Base-by-base conservation (phyloP, 768 basidiomycete genomes). In the Lentinula lateritia region DNA sequence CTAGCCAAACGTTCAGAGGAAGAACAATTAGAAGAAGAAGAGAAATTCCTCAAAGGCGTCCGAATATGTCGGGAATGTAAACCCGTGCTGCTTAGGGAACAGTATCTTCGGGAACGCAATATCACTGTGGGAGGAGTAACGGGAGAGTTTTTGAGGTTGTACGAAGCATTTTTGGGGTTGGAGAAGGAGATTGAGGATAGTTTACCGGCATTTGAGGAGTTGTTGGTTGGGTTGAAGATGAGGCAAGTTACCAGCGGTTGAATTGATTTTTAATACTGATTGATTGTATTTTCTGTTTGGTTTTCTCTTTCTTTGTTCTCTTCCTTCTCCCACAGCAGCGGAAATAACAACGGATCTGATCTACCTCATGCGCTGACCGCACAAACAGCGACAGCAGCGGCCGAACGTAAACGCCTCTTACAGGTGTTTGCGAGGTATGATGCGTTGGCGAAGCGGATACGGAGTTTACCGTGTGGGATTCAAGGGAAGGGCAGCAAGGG, bases 401-500 rank as follows among this genome's bases (percentile, higher is more conserved):
- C 80, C 2, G 81, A 86, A 0, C 86, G 95, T 62, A 95, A 95
- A 70, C 85, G 86, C 4, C 80, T 99, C 34, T 74, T 98, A 10
- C 89, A 93, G 48, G 85, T 88, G 0, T 94, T 98, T 70, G 83
- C 88, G 5, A 88, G 92, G 55, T 98, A 98, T 70, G 97, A 99
- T 68, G 84, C 84, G 45, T 74, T 98, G 13, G 83, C 94, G 1
- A 97, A 95, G 70, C 86, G 88, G 36, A 92, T 99, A 67, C 85
- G 87, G 58, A 78, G 76, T 61, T 75, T 96, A 15, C 90, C 90
- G 0, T 85, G 83, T 82, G 0, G n/a, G 32, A 32, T 52, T 7
- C 32, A 52, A 34, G 16, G 50, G 28, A 28, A 28, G 28, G 28
- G 28, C 2, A 28, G 28, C 28, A 52, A 28, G n/a, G 20, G 13